phyloP scores from a whole-genome alignment of 2,329 filamentous ascomycete genomes.

The Zelopaecilomyces penicillatus region DNA sequence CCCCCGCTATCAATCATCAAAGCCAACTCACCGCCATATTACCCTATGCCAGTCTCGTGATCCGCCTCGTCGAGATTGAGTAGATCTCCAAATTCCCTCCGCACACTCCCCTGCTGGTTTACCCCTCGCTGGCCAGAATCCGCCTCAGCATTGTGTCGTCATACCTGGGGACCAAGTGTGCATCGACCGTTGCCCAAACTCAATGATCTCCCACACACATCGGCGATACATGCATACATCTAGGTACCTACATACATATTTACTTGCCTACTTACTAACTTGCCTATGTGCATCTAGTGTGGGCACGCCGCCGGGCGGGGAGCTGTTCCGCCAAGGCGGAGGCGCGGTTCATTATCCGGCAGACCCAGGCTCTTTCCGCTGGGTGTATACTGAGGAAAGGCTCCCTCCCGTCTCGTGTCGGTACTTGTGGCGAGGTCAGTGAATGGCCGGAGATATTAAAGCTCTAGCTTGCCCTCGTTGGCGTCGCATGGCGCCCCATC shows the following conservation, averaged over 20 bases:
- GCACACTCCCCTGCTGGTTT: not conserved
- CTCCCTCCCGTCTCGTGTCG: too few relatives aligned
- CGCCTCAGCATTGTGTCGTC: slow-evolving; percentile 8
- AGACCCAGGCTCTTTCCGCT: not conserved
- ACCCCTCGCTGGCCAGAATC: slow-evolving; percentile 2
- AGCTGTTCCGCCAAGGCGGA: slow-evolving; percentile 5
- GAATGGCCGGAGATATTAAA: too few relatives aligned
- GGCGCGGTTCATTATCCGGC: slow-evolving; percentile 2
- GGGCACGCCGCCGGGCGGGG: not conserved
- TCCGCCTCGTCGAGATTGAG: slow-evolving; percentile 8
- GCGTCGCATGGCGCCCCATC: slow-evolving; percentile 9
- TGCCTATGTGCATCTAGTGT: not conserved
- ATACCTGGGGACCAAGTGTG: slow-evolving; percentile 2
- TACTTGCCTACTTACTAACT: too few relatives aligned
- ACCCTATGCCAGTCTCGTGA: slow-evolving; percentile 2
- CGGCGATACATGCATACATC: not conserved
- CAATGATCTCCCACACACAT: slow-evolving; percentile 7
- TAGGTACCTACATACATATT: too few relatives aligned
- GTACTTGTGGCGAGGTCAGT: too few relatives aligned
- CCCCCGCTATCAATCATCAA: too few relatives aligned
- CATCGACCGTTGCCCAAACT: slow-evolving; percentile 1
- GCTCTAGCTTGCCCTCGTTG: not conserved
- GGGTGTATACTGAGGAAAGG: too few relatives aligned
- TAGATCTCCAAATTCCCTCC: slow-evolving; percentile 8
- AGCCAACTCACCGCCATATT: slow-evolving; percentile 7